Conservation (phyloP, 148 eudicot species). For the Amaranthus cruentus region DNA sequence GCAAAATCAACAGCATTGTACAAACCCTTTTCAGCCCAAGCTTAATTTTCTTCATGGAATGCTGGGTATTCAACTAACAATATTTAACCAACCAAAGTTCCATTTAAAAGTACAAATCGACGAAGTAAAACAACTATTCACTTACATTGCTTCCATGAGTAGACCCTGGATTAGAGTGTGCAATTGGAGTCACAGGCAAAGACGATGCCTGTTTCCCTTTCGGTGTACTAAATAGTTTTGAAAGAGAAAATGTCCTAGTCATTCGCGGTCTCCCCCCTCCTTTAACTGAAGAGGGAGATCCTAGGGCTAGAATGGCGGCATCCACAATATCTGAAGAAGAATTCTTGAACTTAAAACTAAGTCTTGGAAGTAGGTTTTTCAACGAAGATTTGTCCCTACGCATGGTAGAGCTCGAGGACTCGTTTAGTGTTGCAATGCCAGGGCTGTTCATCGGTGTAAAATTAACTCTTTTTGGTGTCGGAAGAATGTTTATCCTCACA, state of each 20-base stretch:
- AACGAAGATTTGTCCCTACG: conserved; percentile 51
- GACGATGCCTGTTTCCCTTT: conserved; percentile 64
- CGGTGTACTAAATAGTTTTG: conserved; percentile 45
- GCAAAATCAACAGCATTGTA: neutral
- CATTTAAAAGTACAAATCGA: neutral
- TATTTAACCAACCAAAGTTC: neutral
- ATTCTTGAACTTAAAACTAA: conserved; percentile 71
- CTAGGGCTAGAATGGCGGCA: conserved; percentile 60
- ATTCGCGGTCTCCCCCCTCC: conserved; percentile 37
- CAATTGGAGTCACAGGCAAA: conserved; percentile 64
- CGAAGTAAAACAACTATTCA: neutral
- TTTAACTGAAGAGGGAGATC: conserved; percentile 46
- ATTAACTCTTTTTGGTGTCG: conserved; percentile 62
- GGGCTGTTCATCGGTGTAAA: conserved; percentile 80
- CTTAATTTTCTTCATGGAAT: neutral
- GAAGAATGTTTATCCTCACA: conserved; percentile 53
- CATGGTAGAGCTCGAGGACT: conserved; percentile 38
- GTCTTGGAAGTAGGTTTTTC: conserved; percentile 68
- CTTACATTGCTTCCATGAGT: conserved; percentile 60
- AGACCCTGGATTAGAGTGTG: conserved; percentile 90
- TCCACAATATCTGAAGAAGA: conserved; percentile 60
- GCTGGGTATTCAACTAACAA: too few species aligned
- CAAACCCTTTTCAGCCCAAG: neutral
- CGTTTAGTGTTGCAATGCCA: conserved; percentile 27
- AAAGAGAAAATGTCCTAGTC: conserved; percentile 56